Evolutionary conservation across 73 alveolate species (phyloP), one percentile per base, ranked within the genome.

Genomic region (Paramecium octaurelia): DNA sequence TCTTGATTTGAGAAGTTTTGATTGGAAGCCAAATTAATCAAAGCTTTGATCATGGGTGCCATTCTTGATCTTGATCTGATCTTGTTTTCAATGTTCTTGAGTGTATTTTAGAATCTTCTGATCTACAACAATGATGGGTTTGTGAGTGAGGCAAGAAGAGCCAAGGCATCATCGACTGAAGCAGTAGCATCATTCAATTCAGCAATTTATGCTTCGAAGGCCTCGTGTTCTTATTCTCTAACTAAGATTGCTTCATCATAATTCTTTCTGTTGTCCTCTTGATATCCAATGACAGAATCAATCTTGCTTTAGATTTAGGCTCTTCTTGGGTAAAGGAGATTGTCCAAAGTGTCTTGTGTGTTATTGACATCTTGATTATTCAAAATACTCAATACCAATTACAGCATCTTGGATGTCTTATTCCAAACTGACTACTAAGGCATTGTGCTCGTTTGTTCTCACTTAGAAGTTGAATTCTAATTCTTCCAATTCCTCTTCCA

Each of bases 241-340:
- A 75, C 88, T 75, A 75, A 75, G 35, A 75, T 75, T 11, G 88
- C 88, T 38, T 75, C 88, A 35, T 75, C 88, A 38, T 42, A 38
- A 75, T 75, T 75, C 88, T 75, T 75, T 75, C 88, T 75, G n/a
- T 75, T 75, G 40, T 75, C 88, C n/a, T 75, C 88, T 36, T 75
- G 34, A 36, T 75, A 75, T 75, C 40, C 88, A n/a, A 38, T 18
- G 38, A 75, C 60, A 12, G 58, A 75, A 38, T 35, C 88, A 18
- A 75, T 75, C 59, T 75, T 75, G 59, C 60, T 75, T 75, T 35
- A 38, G 18, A 75, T 35, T 75, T 75, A 75, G 18, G 35, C 64
- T 75, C 60, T 75, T 75, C 88, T 75, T 75, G 88, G 88, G 11
- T 38, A 75, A 1, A 75, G 36, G 6, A 75, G 46, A 23, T 75